These are phyloP conservation scores for Mentha longifolia DNA, from an alignment of 257 asterid species.

Conservation along the genomic window DNA sequence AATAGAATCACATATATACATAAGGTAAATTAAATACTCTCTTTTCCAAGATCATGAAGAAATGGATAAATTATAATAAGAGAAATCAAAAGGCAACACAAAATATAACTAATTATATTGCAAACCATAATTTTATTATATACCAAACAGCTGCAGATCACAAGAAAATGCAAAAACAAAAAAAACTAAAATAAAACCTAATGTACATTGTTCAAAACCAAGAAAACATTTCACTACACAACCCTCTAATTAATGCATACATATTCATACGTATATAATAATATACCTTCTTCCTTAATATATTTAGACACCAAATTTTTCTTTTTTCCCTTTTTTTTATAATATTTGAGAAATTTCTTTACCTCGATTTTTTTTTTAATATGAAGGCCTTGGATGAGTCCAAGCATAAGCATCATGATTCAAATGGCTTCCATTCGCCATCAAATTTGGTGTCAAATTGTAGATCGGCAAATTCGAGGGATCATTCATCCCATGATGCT, in stretches of 20 bases:
- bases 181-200: not conserved
- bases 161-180: not conserved
- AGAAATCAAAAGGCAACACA: not conserved
- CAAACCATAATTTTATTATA: constrained; percentile 30
- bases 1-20: not conserved
- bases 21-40: not conserved
- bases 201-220: constrained; percentile 27
- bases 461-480: constrained; percentile 44
- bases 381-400: constrained; percentile 49
- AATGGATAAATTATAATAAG: not conserved
- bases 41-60: not conserved
- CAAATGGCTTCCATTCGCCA: constrained; percentile 47
- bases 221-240: constrained; percentile 25
- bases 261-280: constrained; percentile 1
- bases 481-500: constrained; percentile 39
- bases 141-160: constrained; percentile 30
- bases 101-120: not conserved
- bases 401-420: constrained; percentile 54
- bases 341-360: not conserved
- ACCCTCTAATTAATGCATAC: constrained; percentile 19
- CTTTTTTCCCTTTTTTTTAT: no score
- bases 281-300: not conserved
- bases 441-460: constrained; percentile 48
- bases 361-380: constrained; percentile 24
- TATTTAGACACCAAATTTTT: not conserved